A percentile compares a stretch with the other conserved stretches of the same genome.
phyloP scores from a whole-genome alignment of 768 basidiomycete species.

The Amanita molliuscula region DNA sequence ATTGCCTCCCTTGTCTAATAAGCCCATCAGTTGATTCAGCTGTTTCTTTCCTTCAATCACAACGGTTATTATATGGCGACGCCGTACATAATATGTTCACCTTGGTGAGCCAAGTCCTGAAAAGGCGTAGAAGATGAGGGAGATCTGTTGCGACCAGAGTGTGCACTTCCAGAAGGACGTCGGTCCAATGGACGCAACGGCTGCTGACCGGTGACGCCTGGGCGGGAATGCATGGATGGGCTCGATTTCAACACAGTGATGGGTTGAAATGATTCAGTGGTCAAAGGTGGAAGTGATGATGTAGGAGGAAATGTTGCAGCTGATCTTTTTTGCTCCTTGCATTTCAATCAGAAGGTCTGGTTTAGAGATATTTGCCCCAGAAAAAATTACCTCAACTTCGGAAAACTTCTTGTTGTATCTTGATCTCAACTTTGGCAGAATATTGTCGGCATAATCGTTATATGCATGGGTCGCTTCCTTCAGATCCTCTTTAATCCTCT shows the following conservation, averaged over 20 bases:
- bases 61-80: slow-evolving; percentile 2
- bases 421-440: slow-evolving; percentile 74
- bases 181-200: slow-evolving; percentile 69
- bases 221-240: slow-evolving; percentile 34
- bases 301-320: slow-evolving; percentile 25
- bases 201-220: slow-evolving; percentile 59
- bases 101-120: slow-evolving; percentile 83
- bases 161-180: slow-evolving; percentile 52
- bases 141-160: slow-evolving; percentile 53
- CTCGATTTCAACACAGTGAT: slow-evolving; percentile 33
- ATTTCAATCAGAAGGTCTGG: not conserved
- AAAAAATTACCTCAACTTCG: slow-evolving; percentile 64
- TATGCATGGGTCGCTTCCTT: slow-evolving; percentile 72
- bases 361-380: not conserved
- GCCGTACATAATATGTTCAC: slow-evolving; percentile 19
- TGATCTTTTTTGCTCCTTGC: slow-evolving; percentile 59
- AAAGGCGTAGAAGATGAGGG: slow-evolving; percentile 77
- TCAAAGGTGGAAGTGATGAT: slow-evolving; percentile 18
- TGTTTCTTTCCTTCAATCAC: slow-evolving; percentile 62
- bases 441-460: slow-evolving; percentile 69
- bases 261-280: slow-evolving; percentile 20
- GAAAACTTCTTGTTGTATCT: slow-evolving; percentile 77
- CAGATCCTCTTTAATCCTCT: slow-evolving; percentile 85
- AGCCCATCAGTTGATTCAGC: slow-evolving; percentile 76
- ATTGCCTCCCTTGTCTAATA: slow-evolving; percentile 68